These are phyloP conservation scores for Trichomonas tenax DNA, from an alignment of 208 protist genomes.

Conservation along the genomic window DNA sequence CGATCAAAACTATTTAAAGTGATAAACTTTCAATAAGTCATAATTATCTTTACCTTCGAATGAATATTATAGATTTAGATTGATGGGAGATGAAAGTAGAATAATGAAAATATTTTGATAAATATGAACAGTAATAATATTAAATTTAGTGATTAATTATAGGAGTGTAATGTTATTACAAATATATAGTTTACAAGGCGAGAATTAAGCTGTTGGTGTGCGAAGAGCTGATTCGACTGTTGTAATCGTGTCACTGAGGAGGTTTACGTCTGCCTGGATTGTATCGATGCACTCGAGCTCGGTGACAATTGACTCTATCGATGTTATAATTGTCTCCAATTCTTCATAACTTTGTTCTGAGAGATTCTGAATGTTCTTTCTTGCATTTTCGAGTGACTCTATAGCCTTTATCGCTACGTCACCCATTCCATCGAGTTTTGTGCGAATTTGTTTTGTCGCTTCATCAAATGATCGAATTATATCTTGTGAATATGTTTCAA, in stretches of 20 bases:
- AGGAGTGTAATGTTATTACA: too few species aligned
- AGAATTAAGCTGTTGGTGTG: not conserved
- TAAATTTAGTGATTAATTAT: too few species aligned
- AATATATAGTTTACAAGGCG: not conserved
- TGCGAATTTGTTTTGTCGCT: not conserved
- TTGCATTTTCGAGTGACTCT: not conserved
- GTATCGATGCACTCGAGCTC: not conserved
- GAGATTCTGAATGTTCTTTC: not conserved
- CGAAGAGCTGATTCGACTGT: not conserved
- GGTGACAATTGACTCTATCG: not conserved
- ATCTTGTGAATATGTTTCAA: not conserved
- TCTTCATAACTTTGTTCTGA: not conserved
- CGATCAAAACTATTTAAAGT: too few species aligned
- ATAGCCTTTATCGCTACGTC: not conserved
- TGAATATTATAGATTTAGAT: too few species aligned
- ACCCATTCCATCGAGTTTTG: not conserved
- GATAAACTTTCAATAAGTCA: too few species aligned
- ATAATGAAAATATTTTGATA: too few species aligned
- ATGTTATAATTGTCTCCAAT: not conserved
- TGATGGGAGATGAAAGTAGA: too few species aligned
- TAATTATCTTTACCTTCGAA: too few species aligned
- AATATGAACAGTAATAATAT: too few species aligned
- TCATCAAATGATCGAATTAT: not conserved
- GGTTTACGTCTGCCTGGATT: not conserved
- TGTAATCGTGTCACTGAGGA: not conserved